These are phyloP conservation scores for Ceratobasidium sp. DNA, from an alignment of 1,284 basidiomycete genomes.

Conservation along the genomic window DNA sequence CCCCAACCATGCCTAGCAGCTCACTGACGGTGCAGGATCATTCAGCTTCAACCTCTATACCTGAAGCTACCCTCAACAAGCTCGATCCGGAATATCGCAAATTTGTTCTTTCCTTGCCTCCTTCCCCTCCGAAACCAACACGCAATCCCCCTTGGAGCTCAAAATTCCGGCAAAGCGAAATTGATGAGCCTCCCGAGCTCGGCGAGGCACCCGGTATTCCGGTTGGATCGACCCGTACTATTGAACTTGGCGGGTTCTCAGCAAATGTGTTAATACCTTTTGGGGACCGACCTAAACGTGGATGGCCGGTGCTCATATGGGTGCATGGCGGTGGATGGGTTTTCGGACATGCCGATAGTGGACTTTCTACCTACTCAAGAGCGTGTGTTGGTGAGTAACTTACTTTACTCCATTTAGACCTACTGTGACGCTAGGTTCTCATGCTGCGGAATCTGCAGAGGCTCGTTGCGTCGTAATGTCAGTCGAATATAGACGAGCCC, in stretches of 20 bases:
- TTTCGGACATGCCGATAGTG: slow-evolving; percentile 37
- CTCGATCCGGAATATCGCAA: slow-evolving; percentile 37
- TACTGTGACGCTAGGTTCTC: background rate
- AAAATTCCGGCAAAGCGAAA: slow-evolving; percentile 8
- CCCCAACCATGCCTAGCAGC: background rate
- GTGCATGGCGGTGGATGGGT: slow-evolving; percentile 68
- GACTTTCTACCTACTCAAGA: slow-evolving; percentile 46
- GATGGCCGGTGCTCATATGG: slow-evolving; percentile 74
- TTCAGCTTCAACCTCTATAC: slow-evolving; percentile 4
- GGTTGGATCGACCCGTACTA: slow-evolving; percentile 1
- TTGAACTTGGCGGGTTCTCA: slow-evolving; percentile 61
- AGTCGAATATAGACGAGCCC: slow-evolving; percentile 80
- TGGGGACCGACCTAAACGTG: slow-evolving; percentile 62
- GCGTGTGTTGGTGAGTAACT: slow-evolving; percentile 83
- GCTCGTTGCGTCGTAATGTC: slow-evolving; percentile 67
- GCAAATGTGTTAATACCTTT: slow-evolving; percentile 72
- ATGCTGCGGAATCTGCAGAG: slow-evolving; percentile 45
- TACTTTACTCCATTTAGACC: slow-evolving; percentile 54
- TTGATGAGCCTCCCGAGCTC: slow-evolving; percentile 3
- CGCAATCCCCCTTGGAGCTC: background rate
- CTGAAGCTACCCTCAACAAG: slow-evolving; percentile 1
- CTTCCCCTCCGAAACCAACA: background rate
- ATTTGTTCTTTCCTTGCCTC: slow-evolving; percentile 4
- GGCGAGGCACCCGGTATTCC: slow-evolving; percentile 19
- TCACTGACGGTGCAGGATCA: background rate